Evolutionary conservation across 768 basidiomycete genomes (phyloP), one percentile per base, ranked within the genome.

Genomic region (Leccinum variicolor): DNA sequence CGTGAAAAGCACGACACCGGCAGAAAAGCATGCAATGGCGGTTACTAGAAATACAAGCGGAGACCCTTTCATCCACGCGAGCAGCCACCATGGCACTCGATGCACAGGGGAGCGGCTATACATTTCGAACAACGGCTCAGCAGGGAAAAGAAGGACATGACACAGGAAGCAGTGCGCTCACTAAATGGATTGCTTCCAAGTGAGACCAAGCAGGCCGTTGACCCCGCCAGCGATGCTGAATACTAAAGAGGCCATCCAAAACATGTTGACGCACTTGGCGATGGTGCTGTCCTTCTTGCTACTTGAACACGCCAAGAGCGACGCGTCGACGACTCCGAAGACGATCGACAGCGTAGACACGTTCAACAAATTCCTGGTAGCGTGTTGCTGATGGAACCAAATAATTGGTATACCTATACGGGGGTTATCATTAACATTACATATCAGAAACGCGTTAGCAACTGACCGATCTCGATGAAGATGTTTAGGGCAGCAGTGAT

Each of bases 51-150:
- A 90, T 54, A 91, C 86, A 33, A 92, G 78, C 9, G 90, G 90
- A 1, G 88, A 89, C 13, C 89, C 79, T 67, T 91, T 92, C 75
- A 92, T 90, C 88, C 88, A 92, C 62, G 88, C 86, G 21, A 81
- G 66, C 15, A 82, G 69, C 81, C 81, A 81, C 81, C 80, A 81
- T 6, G 80, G 81, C 13, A 82, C 80, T 33, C 79, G 76, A 53
- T 82, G 77, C 19, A 77, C 68, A 25, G 81, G 80, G 2, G 81
- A 82, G 33, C 80, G 81, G 60, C 80, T 63, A 33, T 41, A 41
- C 11, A 10, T 23, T 45, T 9, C 48, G 46, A 48, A 25, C 0
- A 17, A 49, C 7, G 2, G 17, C 7, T 61, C 34, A 61, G 56
- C 53, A 56, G 53, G 39, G 1, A 14, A 25, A 33, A 0, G 46